Conservation (phyloP, 441 rosid species). For the Biscutella auriculata region DNA sequence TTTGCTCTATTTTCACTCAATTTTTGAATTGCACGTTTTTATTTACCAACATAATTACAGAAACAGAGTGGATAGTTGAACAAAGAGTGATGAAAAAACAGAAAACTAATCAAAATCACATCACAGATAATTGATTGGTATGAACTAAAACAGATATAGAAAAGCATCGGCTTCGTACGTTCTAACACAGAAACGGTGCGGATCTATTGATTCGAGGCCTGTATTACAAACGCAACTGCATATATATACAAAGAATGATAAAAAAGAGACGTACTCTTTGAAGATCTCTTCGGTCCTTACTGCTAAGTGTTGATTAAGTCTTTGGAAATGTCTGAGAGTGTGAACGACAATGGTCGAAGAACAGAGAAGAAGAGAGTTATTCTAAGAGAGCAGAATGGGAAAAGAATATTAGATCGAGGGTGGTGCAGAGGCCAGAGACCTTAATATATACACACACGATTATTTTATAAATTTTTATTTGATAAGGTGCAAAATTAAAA, state of each 20-base stretch:
- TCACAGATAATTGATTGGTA: neutral
- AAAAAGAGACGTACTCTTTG: conserved; percentile 5
- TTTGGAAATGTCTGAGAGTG: neutral
- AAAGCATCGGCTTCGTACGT: neutral
- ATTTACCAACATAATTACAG: neutral
- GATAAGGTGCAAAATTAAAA: conserved; percentile 8
- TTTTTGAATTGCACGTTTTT: conserved; percentile 9
- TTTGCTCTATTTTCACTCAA: conserved; percentile 20
- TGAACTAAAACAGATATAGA: neutral
- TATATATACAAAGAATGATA: neutral
- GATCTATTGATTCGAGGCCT: conserved; percentile 4
- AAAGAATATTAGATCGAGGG: conserved; percentile 14
- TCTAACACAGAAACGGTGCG: conserved; percentile 5
- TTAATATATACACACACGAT: conserved; percentile 5
- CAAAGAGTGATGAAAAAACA: neutral
- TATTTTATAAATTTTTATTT: neutral
- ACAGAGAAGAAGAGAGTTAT: neutral
- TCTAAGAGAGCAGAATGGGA: conserved; percentile 8
- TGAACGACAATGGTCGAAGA: conserved; percentile 7
- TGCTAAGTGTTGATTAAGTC: too few relatives aligned
- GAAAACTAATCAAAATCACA: neutral
- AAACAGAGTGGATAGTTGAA: conserved; percentile 6
- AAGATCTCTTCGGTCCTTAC: conserved; percentile 1
- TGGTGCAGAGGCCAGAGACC: conserved; percentile 25
- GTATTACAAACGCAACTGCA: neutral